Conservation (phyloP, 2,329 filamentous ascomycete genomes). For the Aspergillus sp. region DNA sequence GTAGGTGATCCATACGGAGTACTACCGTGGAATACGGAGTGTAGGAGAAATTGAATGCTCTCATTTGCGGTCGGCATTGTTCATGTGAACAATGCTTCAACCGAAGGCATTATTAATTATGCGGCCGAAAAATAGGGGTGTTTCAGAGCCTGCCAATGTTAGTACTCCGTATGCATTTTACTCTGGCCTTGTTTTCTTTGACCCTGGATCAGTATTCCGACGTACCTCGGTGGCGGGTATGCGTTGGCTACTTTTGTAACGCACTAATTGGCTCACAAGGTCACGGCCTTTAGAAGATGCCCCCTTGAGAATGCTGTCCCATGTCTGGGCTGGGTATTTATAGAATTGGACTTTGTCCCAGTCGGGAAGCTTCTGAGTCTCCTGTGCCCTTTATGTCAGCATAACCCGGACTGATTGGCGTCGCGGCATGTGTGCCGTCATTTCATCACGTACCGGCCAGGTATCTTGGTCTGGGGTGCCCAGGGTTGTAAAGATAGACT, state of each 20-base stretch:
- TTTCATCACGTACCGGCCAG: constrained; percentile 68
- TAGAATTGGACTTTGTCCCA: constrained; percentile 85
- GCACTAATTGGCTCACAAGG: constrained; percentile 66
- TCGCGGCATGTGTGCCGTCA: not conserved
- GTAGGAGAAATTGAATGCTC: not conserved
- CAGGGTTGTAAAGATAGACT: constrained; percentile 87
- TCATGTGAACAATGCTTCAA: not conserved
- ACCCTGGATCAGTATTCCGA: not conserved
- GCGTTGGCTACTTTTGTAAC: constrained; percentile 68
- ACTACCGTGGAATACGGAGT: too few species aligned
- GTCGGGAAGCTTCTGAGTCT: constrained; percentile 63
- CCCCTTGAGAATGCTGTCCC: constrained; percentile 68
- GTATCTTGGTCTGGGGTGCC: constrained; percentile 77
- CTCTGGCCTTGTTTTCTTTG: not conserved
- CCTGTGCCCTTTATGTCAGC: constrained; percentile 24
- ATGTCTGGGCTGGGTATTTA: constrained; percentile 65
- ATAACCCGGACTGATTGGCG: not conserved
- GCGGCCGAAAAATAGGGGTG: constrained; percentile 37
- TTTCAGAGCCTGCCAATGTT: constrained; percentile 30
- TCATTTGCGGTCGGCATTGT: not conserved
- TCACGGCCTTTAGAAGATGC: constrained; percentile 60
- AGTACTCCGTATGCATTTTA: not conserved
- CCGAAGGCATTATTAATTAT: not conserved
- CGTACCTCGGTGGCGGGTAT: constrained; percentile 64
- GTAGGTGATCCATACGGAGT: not conserved